Conservation (phyloP, 768 basidiomycete species). For the Amanita muscaria region DNA sequence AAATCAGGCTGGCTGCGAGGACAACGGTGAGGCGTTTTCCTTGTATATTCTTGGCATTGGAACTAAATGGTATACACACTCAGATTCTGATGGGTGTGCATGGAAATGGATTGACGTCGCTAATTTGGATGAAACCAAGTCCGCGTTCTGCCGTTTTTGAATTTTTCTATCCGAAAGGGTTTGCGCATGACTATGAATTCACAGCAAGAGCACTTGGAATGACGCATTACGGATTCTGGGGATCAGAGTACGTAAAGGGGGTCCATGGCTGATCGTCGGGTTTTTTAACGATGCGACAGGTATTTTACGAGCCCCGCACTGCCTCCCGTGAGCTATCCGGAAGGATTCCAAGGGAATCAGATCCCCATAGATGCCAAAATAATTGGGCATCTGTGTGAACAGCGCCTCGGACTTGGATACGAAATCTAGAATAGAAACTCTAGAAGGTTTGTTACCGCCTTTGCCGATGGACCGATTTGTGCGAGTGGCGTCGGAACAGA, state of each 20-base stretch:
- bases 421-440: constrained; percentile 49
- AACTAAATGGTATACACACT: too few relatives aligned
- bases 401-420: constrained; percentile 46
- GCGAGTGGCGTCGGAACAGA: too few relatives aligned
- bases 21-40: constrained; percentile 53
- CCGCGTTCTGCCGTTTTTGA: constrained; percentile 84
- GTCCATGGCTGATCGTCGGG: background rate
- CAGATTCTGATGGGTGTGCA: constrained; percentile 95
- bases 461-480: too few relatives aligned
- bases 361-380: constrained; percentile 75
- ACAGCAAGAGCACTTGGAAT: constrained; percentile 79
- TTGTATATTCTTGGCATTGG: background rate
- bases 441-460: too few relatives aligned
- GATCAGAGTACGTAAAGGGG: constrained; percentile 38
- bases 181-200: constrained; percentile 81
- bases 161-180: constrained; percentile 80
- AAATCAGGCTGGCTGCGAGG: constrained; percentile 70
- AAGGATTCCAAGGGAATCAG: constrained; percentile 81
- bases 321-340: constrained; percentile 65
- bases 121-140: constrained; percentile 88
- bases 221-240: constrained; percentile 82
- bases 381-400: constrained; percentile 52
- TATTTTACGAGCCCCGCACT: constrained; percentile 67
- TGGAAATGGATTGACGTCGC: constrained; percentile 82
- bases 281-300: constrained; percentile 25